Evolutionary conservation across 1,284 basidiomycete genomes (phyloP).

Genomic region (Ustilago curta): DNA sequence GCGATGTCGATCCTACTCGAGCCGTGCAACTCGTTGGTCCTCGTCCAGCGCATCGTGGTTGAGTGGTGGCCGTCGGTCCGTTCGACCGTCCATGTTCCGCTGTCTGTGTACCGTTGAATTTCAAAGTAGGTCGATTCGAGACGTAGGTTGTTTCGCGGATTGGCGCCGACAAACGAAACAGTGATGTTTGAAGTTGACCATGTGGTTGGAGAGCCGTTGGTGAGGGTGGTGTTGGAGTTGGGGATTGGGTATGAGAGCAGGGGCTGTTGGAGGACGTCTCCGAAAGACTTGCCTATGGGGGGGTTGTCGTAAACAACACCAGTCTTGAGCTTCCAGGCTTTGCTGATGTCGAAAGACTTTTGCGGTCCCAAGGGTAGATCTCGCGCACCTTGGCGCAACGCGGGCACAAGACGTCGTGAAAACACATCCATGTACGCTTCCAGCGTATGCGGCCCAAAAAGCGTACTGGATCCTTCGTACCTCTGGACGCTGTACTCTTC

Average conservation of each 20-base stretch:
- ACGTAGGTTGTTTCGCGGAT: slow-evolving; percentile 82
- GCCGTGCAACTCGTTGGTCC: slow-evolving; percentile 47
- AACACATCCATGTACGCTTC: slow-evolving; percentile 85
- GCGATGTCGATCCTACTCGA: slow-evolving; percentile 39
- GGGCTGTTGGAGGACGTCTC: slow-evolving; percentile 77
- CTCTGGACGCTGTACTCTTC: slow-evolving; percentile 82
- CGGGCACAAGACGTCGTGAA: slow-evolving; percentile 57
- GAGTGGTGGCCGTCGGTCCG: slow-evolving; percentile 84
- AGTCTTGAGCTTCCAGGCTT: slow-evolving; percentile 72
- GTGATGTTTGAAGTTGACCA: slow-evolving; percentile 72
- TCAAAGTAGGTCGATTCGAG: slow-evolving; percentile 80
- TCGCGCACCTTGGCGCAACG: slow-evolving; percentile 72
- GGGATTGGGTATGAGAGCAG: slow-evolving; percentile 73
- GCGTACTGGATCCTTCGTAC: slow-evolving; percentile 84
- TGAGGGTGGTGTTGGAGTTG: slow-evolving; percentile 61
- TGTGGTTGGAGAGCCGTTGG: slow-evolving; percentile 11
- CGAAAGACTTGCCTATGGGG: slow-evolving; percentile 75
- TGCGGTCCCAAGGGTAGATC: slow-evolving; percentile 75
- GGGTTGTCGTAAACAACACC: slow-evolving; percentile 54
- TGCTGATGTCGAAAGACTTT: slow-evolving; percentile 77
- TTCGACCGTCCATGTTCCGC: slow-evolving; percentile 73
- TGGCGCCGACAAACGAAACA: slow-evolving; percentile 80
- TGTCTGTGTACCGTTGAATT: slow-evolving; percentile 74
- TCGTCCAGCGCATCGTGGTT: slow-evolving; percentile 78
- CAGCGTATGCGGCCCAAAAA: slow-evolving; percentile 83